Evolutionary conservation across 352 stramenopile species (phyloP), one percentile per base, ranked within the genome.

Genomic region (Halophytophthora polymorphica): DNA sequence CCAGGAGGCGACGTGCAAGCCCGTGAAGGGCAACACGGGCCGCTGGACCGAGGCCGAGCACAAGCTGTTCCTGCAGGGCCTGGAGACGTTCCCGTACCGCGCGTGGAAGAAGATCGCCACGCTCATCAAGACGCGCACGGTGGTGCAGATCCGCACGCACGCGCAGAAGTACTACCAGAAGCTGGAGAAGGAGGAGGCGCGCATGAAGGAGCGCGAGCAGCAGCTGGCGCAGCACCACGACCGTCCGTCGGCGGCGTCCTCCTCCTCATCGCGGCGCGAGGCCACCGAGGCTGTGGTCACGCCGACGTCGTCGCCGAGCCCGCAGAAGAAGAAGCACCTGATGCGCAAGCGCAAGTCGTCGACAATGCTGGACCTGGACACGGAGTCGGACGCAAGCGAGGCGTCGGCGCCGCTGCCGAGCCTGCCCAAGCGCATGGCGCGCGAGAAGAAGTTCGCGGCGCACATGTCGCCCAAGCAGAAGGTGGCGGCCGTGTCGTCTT

Each of bases 51-150:
- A 95, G 41, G 73, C 78, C 4, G 84, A 95, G 65, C 84, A 95
- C 66, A 83, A 93, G 66, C 76, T 95, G n/a, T 95, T 95, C 50
- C 64, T 95, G 13, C 75, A 93, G 54, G 84, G 84, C 0, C 77
- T 95, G 37, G 81, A 93, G 61, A 81, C 78, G 50, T 95, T 93
- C 55, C 81, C 81, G 29, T 92, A 93, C 55, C 78, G 81, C 22
- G 84, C 82, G 13, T 95, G 84, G 84, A 95, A 95, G 72, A 93
- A 95, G 67, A 98, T 99, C 18, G 88, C 90, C 19, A 83, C 80
- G 38, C 74, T 93, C 21, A 98, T 99, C 69, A 93, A 95, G 56
- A 98, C 93, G 19, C 75, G 96, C 48, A 98, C 89, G 6, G 82
- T 95, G 35, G 84, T 95, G 50, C 84, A 95, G 69, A 95, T 95